Evolutionary conservation across 2,329 filamentous ascomycete species (phyloP).

Genomic region (Exophiala spinifera): DNA sequence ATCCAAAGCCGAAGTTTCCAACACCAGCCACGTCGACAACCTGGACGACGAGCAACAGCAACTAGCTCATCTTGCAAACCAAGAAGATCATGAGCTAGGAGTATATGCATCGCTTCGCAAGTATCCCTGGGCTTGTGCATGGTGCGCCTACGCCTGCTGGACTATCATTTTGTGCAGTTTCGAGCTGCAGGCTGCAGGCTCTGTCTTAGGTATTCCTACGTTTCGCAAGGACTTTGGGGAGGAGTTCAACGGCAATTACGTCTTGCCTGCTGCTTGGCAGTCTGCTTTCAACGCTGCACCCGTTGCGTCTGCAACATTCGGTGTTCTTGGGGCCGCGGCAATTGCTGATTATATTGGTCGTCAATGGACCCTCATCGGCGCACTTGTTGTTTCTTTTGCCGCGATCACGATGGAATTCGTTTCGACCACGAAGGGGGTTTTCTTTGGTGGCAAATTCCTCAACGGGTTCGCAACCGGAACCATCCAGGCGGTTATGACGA

Average conservation of each 20-base stretch:
- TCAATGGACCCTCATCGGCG: conserved; percentile 21
- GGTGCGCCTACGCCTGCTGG: background rate
- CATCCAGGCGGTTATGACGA: conserved; percentile 47
- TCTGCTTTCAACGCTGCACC: conserved; percentile 43
- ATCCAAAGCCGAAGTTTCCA: background rate
- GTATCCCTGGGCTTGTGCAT: conserved; percentile 3
- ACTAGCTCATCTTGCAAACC: background rate
- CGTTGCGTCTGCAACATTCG: conserved; percentile 1
- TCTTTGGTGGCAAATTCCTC: conserved; percentile 47
- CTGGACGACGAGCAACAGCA: background rate
- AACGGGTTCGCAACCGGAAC: conserved; percentile 46
- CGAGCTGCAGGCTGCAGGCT: background rate
- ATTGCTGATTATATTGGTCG: conserved; percentile 44
- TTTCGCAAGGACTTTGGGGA: conserved; percentile 42
- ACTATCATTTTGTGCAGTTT: background rate
- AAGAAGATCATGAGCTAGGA: conserved; percentile 3
- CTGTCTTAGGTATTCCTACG: conserved; percentile 55
- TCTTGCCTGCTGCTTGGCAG: conserved; percentile 41
- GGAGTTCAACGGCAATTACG: conserved; percentile 11
- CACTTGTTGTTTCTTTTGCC: conserved; percentile 26
- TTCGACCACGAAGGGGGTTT: conserved; percentile 34
- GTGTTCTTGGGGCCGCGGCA: conserved; percentile 27
- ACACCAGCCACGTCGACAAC: background rate
- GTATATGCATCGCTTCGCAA: background rate
- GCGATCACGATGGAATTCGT: conserved; percentile 37